Conservation (phyloP, 2,329 filamentous ascomycete genomes). For the Lachnellula cervina region DNA sequence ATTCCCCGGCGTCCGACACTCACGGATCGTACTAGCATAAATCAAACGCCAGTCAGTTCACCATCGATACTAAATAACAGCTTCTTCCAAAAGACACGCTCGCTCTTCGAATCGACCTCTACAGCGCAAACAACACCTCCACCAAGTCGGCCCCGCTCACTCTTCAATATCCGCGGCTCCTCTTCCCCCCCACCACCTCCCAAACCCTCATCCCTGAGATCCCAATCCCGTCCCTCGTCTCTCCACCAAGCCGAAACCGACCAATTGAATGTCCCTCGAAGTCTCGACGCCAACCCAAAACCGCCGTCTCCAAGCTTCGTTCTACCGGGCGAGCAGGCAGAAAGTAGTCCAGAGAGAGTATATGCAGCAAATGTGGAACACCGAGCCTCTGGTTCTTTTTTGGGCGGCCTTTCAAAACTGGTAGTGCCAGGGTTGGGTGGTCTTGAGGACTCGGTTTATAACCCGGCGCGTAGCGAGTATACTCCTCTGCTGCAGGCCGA, state of each 20-base stretch:
- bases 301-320: slow-evolving; percentile 17
- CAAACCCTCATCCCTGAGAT: neutral
- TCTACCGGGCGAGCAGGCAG: neutral
- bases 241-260: slow-evolving; percentile 9
- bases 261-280: slow-evolving; percentile 6
- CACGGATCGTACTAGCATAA: neutral
- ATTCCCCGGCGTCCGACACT: neutral
- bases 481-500: neutral
- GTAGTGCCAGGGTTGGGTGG: slow-evolving; percentile 5
- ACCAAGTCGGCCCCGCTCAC: slow-evolving; percentile 2
- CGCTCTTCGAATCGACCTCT: slow-evolving; percentile 23
- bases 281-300: slow-evolving; percentile 13
- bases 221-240: slow-evolving; percentile 6
- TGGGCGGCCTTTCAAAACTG: slow-evolving; percentile 8
- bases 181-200: slow-evolving; percentile 5
- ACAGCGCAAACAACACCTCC: slow-evolving; percentile 2
- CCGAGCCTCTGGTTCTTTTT: slow-evolving; percentile 6
- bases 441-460: slow-evolving; percentile 16
- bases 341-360: neutral
- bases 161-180: slow-evolving; percentile 4
- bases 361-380: neutral
- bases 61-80: neutral
- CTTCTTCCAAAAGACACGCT: slow-evolving; percentile 26
- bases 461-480: slow-evolving; percentile 10
- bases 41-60: neutral